phyloP scores from a whole-genome alignment of 1,139 yeast genomes.

The Debaryomycetaceae sp. region DNA sequence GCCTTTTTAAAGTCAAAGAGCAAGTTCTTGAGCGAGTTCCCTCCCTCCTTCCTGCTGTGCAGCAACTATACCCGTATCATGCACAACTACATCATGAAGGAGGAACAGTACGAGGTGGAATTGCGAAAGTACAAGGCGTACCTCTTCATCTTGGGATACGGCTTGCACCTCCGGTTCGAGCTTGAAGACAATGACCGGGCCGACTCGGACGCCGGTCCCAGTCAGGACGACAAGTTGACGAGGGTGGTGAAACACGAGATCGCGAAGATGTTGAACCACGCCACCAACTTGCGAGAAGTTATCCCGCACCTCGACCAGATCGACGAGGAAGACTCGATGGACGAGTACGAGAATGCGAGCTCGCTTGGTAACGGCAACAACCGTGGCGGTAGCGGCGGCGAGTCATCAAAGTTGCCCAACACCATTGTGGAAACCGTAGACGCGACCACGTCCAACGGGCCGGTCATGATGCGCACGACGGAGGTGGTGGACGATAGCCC shows the following conservation, averaged over 20 bases:
- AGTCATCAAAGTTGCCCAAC: constrained; percentile 1
- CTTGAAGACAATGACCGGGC: constrained; percentile 23
- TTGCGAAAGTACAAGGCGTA: constrained; percentile 36
- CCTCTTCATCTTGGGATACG: constrained; percentile 35
- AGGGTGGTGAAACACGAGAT: constrained; percentile 18
- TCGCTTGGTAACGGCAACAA: too few relatives aligned
- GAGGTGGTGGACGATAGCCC: constrained; percentile 7
- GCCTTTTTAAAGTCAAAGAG: constrained; percentile 23
- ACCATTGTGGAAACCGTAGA: constrained; percentile 2
- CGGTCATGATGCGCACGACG: constrained; percentile 2
- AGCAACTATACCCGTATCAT: constrained; percentile 27
- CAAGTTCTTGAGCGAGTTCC: constrained; percentile 20
- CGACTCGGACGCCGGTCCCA: constrained; percentile 5
- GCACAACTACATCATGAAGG: constrained; percentile 29
- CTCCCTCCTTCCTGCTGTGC: constrained; percentile 15
- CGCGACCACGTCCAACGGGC: constrained; percentile 2
- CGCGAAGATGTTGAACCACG: constrained; percentile 12
- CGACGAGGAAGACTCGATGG: neutral
- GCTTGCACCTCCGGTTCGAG: constrained; percentile 36
- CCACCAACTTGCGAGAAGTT: neutral
- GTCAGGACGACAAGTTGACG: constrained; percentile 6
- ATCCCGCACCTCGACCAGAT: neutral
- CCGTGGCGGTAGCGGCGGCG: too few relatives aligned
- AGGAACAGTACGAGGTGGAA: constrained; percentile 33
- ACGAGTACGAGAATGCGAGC: neutral